Percentiles rank a stretch among this genome's conserved stretches.
Evolutionary conservation across 225 moss, liverwort and hornwort species (phyloP).

Genomic region (Lunularia cruciata): DNA sequence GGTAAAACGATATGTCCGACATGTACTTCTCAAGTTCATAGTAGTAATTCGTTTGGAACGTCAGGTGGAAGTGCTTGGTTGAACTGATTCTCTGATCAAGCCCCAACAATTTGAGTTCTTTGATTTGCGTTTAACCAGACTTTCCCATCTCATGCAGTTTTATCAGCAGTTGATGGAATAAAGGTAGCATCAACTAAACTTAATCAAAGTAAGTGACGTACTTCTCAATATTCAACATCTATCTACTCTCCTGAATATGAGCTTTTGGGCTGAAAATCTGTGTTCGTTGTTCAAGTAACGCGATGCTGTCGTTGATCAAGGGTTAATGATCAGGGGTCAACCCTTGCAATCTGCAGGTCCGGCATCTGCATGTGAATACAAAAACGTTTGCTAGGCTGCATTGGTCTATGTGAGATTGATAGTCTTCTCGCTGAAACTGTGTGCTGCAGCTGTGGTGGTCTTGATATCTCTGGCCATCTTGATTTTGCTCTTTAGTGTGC

Average conservation of each 20-base stretch:
- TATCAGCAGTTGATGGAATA: slow-evolving; percentile 91
- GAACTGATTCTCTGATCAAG: too few species aligned
- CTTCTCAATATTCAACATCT: background rate
- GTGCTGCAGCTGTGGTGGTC: slow-evolving; percentile 69
- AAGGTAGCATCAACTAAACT: slow-evolving; percentile 68
- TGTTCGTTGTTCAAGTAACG: too few species aligned
- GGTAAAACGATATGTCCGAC: too few species aligned
- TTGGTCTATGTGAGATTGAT: background rate
- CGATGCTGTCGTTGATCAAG: too few species aligned
- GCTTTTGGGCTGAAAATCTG: too few species aligned
- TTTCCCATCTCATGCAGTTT: slow-evolving; percentile 52
- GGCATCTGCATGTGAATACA: background rate
- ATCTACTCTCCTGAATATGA: slow-evolving; percentile 5
- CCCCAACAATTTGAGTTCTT: too few species aligned
- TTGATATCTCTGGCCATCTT: slow-evolving; percentile 65
- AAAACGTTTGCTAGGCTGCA: too few species aligned
- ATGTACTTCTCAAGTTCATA: too few species aligned
- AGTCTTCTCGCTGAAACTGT: background rate
- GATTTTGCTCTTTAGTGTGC: slow-evolving; percentile 75
- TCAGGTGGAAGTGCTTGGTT: too few species aligned
- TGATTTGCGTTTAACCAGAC: background rate
- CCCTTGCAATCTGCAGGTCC: too few species aligned
- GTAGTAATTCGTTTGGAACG: too few species aligned
- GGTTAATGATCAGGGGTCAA: too few species aligned
- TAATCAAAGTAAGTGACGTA: slow-evolving; percentile 50